A percentile compares a stretch with the other conserved stretches of the same genome.
phyloP scores from a whole-genome alignment of 2,329 filamentous ascomycete genomes.

The Hypoxylon sp. region DNA sequence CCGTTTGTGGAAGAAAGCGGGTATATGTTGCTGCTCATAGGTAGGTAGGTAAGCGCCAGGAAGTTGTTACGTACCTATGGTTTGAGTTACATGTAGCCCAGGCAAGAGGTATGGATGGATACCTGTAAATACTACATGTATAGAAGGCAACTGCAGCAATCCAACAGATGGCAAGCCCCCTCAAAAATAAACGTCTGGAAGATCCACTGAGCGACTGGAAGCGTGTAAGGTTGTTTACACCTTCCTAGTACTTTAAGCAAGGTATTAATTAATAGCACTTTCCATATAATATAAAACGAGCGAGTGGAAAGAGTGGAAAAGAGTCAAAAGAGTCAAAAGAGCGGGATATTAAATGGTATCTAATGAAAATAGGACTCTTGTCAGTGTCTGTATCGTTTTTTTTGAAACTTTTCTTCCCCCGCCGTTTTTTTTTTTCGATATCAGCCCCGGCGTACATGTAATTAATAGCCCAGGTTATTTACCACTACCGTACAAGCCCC shows the following conservation, averaged over 20 bases:
- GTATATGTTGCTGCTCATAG: not conserved
- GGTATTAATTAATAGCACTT: not conserved
- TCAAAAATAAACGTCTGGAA: not conserved
- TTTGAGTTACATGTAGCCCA: too few species aligned
- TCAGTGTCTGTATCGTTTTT: not conserved
- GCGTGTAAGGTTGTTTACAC: not conserved
- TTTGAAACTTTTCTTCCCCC: not conserved
- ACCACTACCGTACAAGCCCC: not conserved
- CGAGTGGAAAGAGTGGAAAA: too few species aligned
- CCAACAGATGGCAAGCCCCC: not conserved
- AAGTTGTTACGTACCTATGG: not conserved
- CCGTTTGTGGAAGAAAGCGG: not conserved
- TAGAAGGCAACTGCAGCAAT: not conserved
- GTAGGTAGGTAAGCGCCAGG: not conserved
- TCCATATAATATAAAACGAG: not conserved
- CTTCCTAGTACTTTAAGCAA: not conserved
- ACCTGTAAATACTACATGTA: too few species aligned
- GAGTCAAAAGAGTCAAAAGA: not conserved
- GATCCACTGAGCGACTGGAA: not conserved
- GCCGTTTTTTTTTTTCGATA: not conserved
- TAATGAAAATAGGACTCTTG: not conserved
- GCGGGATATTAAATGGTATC: not conserved
- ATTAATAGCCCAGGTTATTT: not conserved
- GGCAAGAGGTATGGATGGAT: not conserved
- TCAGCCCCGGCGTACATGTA: slow-evolving; percentile 1